Conservation (phyloP, 2,329 filamentous ascomycete genomes). For the Aspergillus sp. region DNA sequence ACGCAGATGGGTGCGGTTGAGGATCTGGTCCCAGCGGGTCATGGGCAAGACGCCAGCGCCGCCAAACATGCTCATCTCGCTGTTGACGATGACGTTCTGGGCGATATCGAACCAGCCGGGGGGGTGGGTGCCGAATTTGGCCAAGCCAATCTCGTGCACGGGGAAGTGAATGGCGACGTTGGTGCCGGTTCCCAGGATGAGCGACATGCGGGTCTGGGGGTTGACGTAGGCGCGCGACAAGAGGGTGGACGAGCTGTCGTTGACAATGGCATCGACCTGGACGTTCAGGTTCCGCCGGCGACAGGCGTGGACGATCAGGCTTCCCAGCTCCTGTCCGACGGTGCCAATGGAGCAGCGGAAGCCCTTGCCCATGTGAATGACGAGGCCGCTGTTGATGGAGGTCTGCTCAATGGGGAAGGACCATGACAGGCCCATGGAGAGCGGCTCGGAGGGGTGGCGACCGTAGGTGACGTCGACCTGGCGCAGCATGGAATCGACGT, state of each 20-base stretch:
- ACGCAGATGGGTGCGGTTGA: slow-evolving; percentile 49
- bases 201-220: slow-evolving; percentile 52
- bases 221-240: slow-evolving; percentile 56
- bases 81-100: slow-evolving; percentile 57
- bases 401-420: slow-evolving; percentile 61
- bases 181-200: slow-evolving; percentile 58
- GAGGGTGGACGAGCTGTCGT: slow-evolving; percentile 55
- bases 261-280: slow-evolving; percentile 54
- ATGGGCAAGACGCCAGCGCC: slow-evolving; percentile 45
- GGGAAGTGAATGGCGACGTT: slow-evolving; percentile 58
- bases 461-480: slow-evolving; percentile 34
- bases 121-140: slow-evolving; percentile 50
- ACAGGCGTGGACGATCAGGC: slow-evolving; percentile 53
- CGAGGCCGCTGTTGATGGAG: slow-evolving; percentile 48
- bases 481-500: slow-evolving; percentile 48
- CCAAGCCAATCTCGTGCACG: slow-evolving; percentile 43
- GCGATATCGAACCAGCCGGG: slow-evolving; percentile 49
- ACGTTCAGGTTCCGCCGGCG: slow-evolving; percentile 48
- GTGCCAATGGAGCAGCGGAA: slow-evolving; percentile 53
- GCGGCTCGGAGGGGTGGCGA: slow-evolving; percentile 24
- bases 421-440: slow-evolving; percentile 57
- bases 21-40: slow-evolving; percentile 53
- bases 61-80: slow-evolving; percentile 59
- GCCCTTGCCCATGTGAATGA: slow-evolving; percentile 58
- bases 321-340: slow-evolving; percentile 51